Evolutionary conservation across 495 filamentous ascomycete genomes (phyloP).

Genomic region (Hypoxylon fragiforme): DNA sequence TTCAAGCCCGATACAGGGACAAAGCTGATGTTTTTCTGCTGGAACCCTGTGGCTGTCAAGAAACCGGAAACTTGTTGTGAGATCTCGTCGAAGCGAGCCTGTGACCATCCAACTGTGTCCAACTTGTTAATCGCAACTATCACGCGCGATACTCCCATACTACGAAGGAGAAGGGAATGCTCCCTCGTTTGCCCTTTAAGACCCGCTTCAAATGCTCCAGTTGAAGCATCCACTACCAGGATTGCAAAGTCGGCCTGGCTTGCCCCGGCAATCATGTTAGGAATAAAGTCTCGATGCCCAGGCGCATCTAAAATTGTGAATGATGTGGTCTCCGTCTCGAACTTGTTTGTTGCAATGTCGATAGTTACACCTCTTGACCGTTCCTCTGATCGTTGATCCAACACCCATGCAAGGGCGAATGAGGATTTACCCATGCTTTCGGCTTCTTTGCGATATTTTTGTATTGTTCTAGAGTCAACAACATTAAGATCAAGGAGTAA

Average conservation of each 20-base stretch:
- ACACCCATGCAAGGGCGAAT: conserved; percentile 93
- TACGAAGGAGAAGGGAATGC: conserved; percentile 85
- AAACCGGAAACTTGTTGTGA: conserved; percentile 81
- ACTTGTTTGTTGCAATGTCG: conserved; percentile 91
- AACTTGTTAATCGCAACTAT: conserved; percentile 96
- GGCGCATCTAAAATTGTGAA: conserved; percentile 97
- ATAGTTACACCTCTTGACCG: conserved; percentile 91
- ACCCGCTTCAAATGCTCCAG: conserved; percentile 88
- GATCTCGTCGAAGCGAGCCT: conserved; percentile 82
- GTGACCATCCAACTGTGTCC: conserved; percentile 78
- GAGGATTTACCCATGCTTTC: conserved; percentile 92
- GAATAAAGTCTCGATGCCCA: conserved; percentile 93
- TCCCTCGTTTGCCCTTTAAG: conserved; percentile 94
- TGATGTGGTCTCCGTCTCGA: conserved; percentile 79
- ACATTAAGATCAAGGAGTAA: conserved; percentile 88
- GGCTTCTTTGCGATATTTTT: conserved; percentile 84
- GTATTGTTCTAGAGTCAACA: conserved; percentile 82
- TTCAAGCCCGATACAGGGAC: conserved; percentile 86
- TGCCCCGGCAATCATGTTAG: conserved; percentile 98
- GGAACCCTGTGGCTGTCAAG: conserved; percentile 78
- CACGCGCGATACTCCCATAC: conserved; percentile 85
- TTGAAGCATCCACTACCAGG: conserved; percentile 86
- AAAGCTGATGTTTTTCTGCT: conserved; percentile 75
- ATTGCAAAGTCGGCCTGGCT: conserved; percentile 96
- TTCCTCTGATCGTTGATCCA: conserved; percentile 89